A percentile compares a stretch with the other conserved stretches of the same genome.
These are phyloP conservation scores for Drechslerella dactyloides DNA, from an alignment of 2,329 filamentous ascomycete species.

Conservation along the genomic window DNA sequence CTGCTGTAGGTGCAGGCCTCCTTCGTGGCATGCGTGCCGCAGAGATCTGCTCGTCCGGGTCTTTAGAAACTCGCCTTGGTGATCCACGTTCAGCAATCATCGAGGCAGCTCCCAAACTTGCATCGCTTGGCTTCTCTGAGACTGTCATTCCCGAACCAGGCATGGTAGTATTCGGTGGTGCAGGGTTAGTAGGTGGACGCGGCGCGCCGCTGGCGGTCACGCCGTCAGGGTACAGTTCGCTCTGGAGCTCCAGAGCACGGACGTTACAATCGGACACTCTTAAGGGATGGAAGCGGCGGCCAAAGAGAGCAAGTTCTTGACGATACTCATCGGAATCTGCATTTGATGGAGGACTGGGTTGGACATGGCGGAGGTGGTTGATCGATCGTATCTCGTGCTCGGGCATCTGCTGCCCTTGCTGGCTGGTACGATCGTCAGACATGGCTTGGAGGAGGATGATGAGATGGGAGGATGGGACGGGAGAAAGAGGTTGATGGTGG, in stretches of 20 bases:
- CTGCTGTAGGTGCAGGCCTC: no score
- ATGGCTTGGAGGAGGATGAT: no score
- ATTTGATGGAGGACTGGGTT: constrained; percentile 25
- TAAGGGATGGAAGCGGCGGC: constrained; percentile 19
- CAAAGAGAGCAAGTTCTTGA: constrained; percentile 14
- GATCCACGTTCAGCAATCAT: no score
- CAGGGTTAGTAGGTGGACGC: background rate
- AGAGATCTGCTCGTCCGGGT: no score
- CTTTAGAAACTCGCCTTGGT: no score
- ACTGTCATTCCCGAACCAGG: background rate
- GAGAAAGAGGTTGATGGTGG: no score
- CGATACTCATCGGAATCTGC: constrained; percentile 20
- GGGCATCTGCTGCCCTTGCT: background rate
- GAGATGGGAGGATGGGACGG: no score
- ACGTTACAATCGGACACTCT: constrained; percentile 23
- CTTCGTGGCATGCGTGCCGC: no score
- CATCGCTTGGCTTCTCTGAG: no score
- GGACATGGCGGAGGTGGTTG: constrained; percentile 29
- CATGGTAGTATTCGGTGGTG: background rate
- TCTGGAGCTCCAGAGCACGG: constrained; percentile 22
- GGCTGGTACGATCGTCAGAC: background rate
- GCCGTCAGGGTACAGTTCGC: constrained; percentile 11
- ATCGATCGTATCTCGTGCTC: constrained; percentile 7
- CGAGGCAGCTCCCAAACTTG: no score
- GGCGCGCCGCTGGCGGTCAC: background rate